Evolutionary conservation across 257 asterid species (phyloP).

Genomic region (Orobanche coerulescens): DNA sequence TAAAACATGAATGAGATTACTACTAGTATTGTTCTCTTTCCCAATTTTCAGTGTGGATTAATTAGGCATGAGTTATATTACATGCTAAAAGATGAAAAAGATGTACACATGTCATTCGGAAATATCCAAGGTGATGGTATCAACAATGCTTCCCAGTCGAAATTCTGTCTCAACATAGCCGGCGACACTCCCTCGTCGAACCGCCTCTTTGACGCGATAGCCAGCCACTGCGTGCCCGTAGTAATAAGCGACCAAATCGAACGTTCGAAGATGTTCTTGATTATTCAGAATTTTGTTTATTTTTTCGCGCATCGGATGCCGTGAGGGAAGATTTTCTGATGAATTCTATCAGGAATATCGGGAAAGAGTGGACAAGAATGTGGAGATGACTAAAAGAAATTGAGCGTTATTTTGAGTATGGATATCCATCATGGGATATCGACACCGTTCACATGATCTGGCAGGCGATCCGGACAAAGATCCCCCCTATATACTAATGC

Average conservation of each 20-base stretch:
- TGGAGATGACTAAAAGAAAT: conserved; percentile 55
- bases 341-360: conserved; percentile 38
- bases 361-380: conserved; percentile 58
- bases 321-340: conserved; percentile 39
- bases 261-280: conserved; percentile 62
- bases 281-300: conserved; percentile 57
- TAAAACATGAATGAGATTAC: not conserved
- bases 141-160: conserved; percentile 44
- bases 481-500: too few species aligned
- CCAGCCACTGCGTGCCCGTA: conserved; percentile 77
- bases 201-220: conserved; percentile 76
- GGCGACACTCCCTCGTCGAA: conserved; percentile 86
- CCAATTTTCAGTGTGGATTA: conserved; percentile 51
- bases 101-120: conserved; percentile 69
- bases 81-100: conserved; percentile 56
- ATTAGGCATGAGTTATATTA: conserved; percentile 58
- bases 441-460: conserved; percentile 83
- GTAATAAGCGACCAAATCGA: conserved; percentile 68
- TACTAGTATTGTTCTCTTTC: not conserved
- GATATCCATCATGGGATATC: conserved; percentile 44
- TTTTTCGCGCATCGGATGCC: conserved; percentile 51
- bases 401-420: conserved; percentile 41
- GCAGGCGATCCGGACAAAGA: conserved; percentile 55
- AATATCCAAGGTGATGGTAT: conserved; percentile 50
- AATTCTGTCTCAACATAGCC: conserved; percentile 77